Conservation (phyloP, 2,329 filamentous ascomycete species). For the Fusarium pseudoanthophilum region DNA sequence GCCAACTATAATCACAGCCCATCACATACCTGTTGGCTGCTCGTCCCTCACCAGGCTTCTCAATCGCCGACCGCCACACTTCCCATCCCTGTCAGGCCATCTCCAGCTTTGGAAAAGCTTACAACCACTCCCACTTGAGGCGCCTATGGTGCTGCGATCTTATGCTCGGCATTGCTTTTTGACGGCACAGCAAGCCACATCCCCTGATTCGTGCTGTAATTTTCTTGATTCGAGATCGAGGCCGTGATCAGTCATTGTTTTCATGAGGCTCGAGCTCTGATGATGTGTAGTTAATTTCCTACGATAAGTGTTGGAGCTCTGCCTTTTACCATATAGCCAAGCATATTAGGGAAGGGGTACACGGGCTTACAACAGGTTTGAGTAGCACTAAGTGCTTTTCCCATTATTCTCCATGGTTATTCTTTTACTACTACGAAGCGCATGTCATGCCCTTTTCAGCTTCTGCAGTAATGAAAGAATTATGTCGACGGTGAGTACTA, state of each 20-base stretch:
- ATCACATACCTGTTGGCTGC: neutral
- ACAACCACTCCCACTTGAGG: neutral
- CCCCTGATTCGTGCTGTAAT: fast-evolving
- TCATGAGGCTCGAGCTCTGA: too few species aligned
- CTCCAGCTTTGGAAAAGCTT: neutral
- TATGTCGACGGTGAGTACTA: too few species aligned
- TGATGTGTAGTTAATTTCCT: too few species aligned
- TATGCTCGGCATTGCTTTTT: neutral
- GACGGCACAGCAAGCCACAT: neutral
- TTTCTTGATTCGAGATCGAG: fast-evolving
- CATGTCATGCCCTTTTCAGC: neutral
- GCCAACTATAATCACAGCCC: neutral
- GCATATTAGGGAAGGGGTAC: too few species aligned
- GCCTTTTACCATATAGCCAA: too few species aligned
- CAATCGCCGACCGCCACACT: neutral
- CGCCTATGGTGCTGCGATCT: neutral
- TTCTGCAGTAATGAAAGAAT: too few species aligned
- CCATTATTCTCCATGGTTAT: too few species aligned
- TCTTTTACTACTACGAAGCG: too few species aligned
- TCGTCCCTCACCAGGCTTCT: neutral
- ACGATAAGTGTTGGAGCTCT: too few species aligned
- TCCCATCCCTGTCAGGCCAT: neutral
- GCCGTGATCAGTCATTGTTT: too few species aligned
- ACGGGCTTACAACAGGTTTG: too few species aligned
- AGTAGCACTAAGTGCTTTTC: too few species aligned